Base-by-base conservation (phyloP, 2,329 filamentous ascomycete genomes). In the Arthrobotrys pseudoclavata region DNA sequence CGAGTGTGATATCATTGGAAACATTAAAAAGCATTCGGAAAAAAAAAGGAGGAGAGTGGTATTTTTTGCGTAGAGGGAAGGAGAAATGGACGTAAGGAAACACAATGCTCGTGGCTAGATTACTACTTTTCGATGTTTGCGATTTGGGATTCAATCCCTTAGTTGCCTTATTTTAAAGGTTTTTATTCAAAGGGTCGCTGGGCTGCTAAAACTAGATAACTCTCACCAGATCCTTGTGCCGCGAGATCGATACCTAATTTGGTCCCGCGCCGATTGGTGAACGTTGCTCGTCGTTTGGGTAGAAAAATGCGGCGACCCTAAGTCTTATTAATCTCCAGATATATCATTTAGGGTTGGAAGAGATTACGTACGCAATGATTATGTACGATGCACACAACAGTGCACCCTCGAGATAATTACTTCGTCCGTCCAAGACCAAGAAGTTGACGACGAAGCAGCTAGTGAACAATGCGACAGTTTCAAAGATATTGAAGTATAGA, bases 381-480 rank as follows among this genome's bases (percentile, higher is more conserved):
- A 79, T 61, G 42, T 79, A 79, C 9, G 75, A 79, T 60, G 75
- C 75, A 79, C 89, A 89, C 29, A 92, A 83, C 48, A 92, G 83
- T 1, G 82, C 82, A 69, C 93, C 93, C 84, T 96, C 93, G 12
- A 96, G 88, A 81, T 96, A 96, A 82, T 96, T 96, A 83, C 91
- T 93, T 83, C 93, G 88, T 10, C 93, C 93, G 82, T 96, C 93
- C 77, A 95, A 86, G 60, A 96, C 93, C 76, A 96, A 85, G 83
- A 96, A 96, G 84, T 95, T 96, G 84, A 95, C 92, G 79, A 96
- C 93, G 79, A 96, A 90, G 6, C 93, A 90, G 63, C 90, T 92
- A 63, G 95, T 89, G 84, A 96, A 96, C 81, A 96, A 88, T 70
- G 91, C 92, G 22, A 96, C 91, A 0, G 93, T 96, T 87, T 96